phyloP scores from a whole-genome alignment of 2,329 filamentous ascomycete genomes.

The Hirsutella rhossiliensis region DNA sequence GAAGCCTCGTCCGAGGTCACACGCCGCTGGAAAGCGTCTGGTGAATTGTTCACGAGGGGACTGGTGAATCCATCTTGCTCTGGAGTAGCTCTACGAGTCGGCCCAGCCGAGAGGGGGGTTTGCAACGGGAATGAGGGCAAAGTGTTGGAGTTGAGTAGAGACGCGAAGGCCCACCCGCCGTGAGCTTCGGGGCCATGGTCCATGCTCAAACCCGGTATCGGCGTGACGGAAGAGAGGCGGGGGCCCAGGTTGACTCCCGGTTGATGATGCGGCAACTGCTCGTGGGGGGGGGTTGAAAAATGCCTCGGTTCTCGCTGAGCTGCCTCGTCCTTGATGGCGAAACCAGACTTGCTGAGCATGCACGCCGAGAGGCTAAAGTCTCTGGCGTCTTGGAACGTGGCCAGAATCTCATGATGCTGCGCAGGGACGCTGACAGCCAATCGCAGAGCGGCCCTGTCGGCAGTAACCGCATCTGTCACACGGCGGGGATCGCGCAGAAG shows the following conservation, averaged over 20 bases:
- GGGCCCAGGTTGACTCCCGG: conserved; percentile 6
- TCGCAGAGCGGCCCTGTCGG: conserved; percentile 7
- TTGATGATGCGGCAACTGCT: background rate
- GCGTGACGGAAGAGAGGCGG: conserved; percentile 15
- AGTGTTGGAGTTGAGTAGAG: conserved; percentile 5
- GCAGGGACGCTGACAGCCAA: conserved; percentile 14
- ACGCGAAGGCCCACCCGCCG: conserved; percentile 4
- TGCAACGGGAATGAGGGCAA: background rate
- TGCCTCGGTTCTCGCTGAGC: background rate
- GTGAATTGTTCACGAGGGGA: background rate
- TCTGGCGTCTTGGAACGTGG: conserved; percentile 16
- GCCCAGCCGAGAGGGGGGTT: background rate
- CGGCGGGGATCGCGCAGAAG: conserved; percentile 6
- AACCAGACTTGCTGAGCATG: conserved; percentile 18
- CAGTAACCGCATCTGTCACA: conserved; percentile 9
- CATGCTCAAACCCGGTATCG: conserved; percentile 1
- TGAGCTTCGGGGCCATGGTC: conserved; percentile 1
- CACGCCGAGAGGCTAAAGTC: conserved; percentile 20
- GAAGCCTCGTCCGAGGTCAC: background rate
- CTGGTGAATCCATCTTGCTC: background rate
- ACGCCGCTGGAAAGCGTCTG: background rate
- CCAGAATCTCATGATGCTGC: conserved; percentile 12
- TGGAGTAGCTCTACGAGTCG: background rate
- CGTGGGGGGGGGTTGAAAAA: background rate
- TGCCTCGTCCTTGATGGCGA: conserved; percentile 11